Evolutionary conservation across 176 grass and related monocot species (phyloP).

Genomic region (Lolium multiflorum): DNA sequence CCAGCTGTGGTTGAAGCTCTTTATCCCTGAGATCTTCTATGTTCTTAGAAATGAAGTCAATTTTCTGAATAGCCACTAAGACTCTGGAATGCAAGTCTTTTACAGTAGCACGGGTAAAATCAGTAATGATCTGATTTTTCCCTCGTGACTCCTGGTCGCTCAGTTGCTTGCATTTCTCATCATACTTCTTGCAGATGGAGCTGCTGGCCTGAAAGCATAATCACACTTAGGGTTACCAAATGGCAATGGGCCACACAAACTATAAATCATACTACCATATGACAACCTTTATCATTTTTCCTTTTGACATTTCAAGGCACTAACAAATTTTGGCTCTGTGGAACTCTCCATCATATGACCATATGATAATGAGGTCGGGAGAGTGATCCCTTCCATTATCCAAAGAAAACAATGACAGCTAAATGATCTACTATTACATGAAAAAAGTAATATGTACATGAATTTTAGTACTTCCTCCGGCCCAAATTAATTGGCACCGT

Average conservation of each 20-base stretch:
- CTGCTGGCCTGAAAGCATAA: conserved; percentile 62
- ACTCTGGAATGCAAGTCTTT: conserved; percentile 86
- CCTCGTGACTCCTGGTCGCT: conserved; percentile 61
- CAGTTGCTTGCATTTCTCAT: conserved; percentile 59
- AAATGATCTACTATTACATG: neutral
- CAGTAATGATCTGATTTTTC: conserved; percentile 46
- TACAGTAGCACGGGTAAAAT: conserved; percentile 63
- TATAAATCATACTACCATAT: neutral
- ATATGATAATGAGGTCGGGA: too few species aligned
- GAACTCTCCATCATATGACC: neutral
- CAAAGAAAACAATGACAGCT: neutral
- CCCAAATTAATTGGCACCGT: too few species aligned
- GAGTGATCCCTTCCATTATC: neutral
- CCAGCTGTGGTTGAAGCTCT: conserved; percentile 73
- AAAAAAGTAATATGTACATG: neutral
- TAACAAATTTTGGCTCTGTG: neutral
- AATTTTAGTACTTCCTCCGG: neutral
- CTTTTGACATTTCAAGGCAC: neutral
- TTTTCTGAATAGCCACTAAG: conserved; percentile 70
- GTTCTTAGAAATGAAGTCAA: conserved; percentile 64
- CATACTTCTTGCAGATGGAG: conserved; percentile 61
- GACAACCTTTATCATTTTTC: neutral
- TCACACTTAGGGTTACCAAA: neutral
- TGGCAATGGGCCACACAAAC: neutral
- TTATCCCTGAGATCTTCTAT: conserved; percentile 82